Conservation (phyloP, 129 eudicot species). For the Flaveria sonorensis region DNA sequence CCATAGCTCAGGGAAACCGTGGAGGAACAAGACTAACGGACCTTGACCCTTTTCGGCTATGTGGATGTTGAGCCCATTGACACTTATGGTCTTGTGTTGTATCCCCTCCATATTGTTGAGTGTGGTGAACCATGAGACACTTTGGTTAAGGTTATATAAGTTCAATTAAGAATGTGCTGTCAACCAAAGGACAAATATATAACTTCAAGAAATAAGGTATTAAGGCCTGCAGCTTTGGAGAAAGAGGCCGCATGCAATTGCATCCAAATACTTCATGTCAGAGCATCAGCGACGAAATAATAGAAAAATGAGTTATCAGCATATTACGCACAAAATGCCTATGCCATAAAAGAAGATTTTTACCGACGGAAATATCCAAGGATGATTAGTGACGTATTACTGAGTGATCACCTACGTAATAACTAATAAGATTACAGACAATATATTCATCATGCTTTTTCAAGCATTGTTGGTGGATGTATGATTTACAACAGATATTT, state of each 20-base stretch:
- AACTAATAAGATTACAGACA: no score
- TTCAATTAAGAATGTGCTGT: conserved; percentile 2
- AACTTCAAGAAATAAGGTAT: background rate
- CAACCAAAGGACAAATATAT: conserved; percentile 4
- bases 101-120: conserved; percentile 43
- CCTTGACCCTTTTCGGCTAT: conserved; percentile 52
- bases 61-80: conserved; percentile 49
- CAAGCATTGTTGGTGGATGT: no score
- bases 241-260: background rate
- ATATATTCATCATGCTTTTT: no score
- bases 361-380: no score
- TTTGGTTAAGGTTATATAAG: conserved; percentile 17
- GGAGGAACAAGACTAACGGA: conserved; percentile 48
- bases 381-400: no score
- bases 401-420: no score
- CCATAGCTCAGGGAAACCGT: conserved; percentile 61
- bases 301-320: no score
- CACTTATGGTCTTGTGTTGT: conserved; percentile 42
- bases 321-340: no score
- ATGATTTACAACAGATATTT: no score
- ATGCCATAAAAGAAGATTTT: no score
- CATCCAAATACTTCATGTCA: background rate
- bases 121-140: conserved; percentile 17
- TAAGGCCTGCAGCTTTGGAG: conserved; percentile 26
- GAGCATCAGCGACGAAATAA: no score